phyloP scores from a whole-genome alignment of 2,329 filamentous ascomycete genomes.

The Ophiostoma piceae region DNA sequence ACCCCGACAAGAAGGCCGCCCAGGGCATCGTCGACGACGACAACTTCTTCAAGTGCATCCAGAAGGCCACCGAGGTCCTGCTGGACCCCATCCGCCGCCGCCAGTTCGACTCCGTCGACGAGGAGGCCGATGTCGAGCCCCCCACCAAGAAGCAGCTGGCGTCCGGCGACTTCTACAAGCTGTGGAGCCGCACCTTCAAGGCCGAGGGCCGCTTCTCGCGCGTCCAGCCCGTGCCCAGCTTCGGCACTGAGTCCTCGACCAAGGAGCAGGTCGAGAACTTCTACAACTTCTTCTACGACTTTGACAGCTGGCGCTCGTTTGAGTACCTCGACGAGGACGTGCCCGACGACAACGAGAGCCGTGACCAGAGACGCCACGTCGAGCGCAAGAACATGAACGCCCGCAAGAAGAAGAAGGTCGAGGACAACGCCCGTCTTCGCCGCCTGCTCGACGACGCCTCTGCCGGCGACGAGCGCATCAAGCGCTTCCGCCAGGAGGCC shows the following conservation, averaged over 20 bases:
- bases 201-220: slow-evolving; percentile 91
- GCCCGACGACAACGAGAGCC: slow-evolving; percentile 96
- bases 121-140: slow-evolving; percentile 84
- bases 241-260: slow-evolving; percentile 77
- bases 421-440: slow-evolving; percentile 87
- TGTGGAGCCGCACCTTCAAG: slow-evolving; percentile 87
- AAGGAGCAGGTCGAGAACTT: slow-evolving; percentile 90
- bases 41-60: slow-evolving; percentile 99
- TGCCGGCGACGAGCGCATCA: slow-evolving; percentile 87
- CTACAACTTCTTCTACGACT: slow-evolving; percentile 99
- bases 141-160: slow-evolving; percentile 80
- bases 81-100: slow-evolving; percentile 86
- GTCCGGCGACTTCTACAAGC: slow-evolving; percentile 90
- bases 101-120: slow-evolving; percentile 95
- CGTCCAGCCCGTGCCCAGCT: slow-evolving; percentile 75
- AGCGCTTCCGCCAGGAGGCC: slow-evolving; percentile 89
- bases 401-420: slow-evolving; percentile 98
- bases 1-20: slow-evolving; percentile 98
- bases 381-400: slow-evolving; percentile 98
- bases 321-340: slow-evolving; percentile 99
- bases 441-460: slow-evolving; percentile 84
- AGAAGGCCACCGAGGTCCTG: slow-evolving; percentile 92
- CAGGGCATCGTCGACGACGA: slow-evolving; percentile 84
- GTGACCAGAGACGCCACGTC: slow-evolving; percentile 96
- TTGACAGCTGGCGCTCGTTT: slow-evolving; percentile 95